Evolutionary conservation across 2,329 filamentous ascomycete genomes (phyloP), one percentile per base, ranked within the genome.

Genomic region (Harringtonia lauricola): DNA sequence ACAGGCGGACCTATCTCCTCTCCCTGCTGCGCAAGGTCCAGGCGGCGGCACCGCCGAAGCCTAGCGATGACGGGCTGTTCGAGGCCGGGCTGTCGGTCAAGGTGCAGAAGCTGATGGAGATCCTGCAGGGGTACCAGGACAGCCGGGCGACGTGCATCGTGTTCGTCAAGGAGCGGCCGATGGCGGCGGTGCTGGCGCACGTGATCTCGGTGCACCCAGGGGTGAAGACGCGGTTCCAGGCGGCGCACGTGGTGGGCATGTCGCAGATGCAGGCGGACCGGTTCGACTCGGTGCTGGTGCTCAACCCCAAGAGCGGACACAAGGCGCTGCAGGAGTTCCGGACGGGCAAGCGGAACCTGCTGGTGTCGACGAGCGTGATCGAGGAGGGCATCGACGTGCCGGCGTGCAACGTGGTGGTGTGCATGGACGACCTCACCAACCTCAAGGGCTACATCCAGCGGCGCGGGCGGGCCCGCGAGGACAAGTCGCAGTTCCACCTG

Each of bases 351-450:
- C 62, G 72, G 43, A 79, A 76, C 46, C 63, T 82, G 18, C 60
- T 83, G 4, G 62, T 83, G 36, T 73, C 75, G 8, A 84, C 80
- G 0, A 76, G 68, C 47, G 78, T 83, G 0, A 61, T 82, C 2
- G 79, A 82, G 52, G 80, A 84, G 54, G 80, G 80, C 0, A 79
- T 84, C 37, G 80, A 84, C 50, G 70, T 83, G 7, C 76, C 76
- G 1, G 74, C 71, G 7, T 78, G 80, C 60, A 78, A 81, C 47
- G 55, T 80, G 8, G 72, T 82, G 21, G 61, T 79, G 31, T 79
- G 75, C 52, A 78, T 74, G 44, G 71, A 76, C 46, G 70, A 75
- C 49, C 68, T 68, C 3, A 52, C 51, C 14, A 74, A 66, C 29
- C 59, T 72, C n/a, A 76, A 74, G 49, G 68, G 72, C 0, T 79